Evolutionary conservation across 2,329 filamentous ascomycete species (phyloP), one percentile per base, ranked within the genome.

Genomic region (Myriosclerotinia curreyana): DNA sequence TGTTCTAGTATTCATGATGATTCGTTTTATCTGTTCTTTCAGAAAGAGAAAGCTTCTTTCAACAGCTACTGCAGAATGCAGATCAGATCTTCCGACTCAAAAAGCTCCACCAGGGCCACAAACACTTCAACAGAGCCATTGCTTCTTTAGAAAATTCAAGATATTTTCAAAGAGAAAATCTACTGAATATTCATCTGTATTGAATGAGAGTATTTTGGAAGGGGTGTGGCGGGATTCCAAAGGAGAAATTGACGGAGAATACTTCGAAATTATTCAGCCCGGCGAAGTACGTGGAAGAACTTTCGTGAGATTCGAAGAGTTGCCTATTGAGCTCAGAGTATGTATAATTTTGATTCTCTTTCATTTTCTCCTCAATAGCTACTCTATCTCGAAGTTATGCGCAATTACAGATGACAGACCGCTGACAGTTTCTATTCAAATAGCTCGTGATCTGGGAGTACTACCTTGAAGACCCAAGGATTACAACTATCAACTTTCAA

Each of bases 291-390:
- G 5, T 14, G 31, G n/a, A 48, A 48, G 42, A 2, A 36, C 31
- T 0, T 59, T 59, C 4, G 5, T 11, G 4, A 25, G 14, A 20
- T 59, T 59, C 20, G 8, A 59, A 25, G 55, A 38, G 4, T 59
- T 59, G 14, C 55, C 55, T 17, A 17, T 49, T 2, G 55, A 59
- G 12, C 31, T 59, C 1, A 48, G 42, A 9, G 55, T 59, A 48
- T 4, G 31, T 25, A 0, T 14, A 1, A 5, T 8, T 0, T 25
- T 48, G 2, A 3, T 20, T 20, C 1, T 20, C 25, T 12, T 1
- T 17, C 2, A 7, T 0, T 5, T 17, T 22, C 2, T 15, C 5
- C 4, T 48, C 5, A 2, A 20, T 17, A 25, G 2, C 0, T 25
- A 1, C 2, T 7, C 7, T 14, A 5, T 17, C 1, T 4, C 22